Evolutionary conservation across 2,329 filamentous ascomycete species (phyloP).

Genomic region (Scedosporium boydii): DNA sequence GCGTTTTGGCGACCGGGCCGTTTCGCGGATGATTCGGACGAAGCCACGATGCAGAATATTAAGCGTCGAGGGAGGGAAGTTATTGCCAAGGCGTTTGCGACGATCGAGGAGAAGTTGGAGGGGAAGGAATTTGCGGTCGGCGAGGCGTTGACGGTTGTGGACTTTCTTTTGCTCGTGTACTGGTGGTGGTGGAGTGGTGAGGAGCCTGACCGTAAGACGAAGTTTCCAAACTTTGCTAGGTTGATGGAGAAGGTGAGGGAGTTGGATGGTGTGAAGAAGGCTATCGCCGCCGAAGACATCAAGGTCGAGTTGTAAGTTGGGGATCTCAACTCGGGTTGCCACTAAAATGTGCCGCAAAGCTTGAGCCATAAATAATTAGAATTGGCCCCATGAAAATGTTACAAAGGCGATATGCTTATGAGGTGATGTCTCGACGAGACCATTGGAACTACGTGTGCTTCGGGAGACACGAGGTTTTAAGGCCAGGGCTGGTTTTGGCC

Average conservation of each 20-base stretch:
- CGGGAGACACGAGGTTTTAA: no score
- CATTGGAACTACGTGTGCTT: no score
- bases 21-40: constrained; percentile 14
- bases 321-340: no score
- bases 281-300: no score
- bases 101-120: constrained; percentile 12
- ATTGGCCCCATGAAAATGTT: no score
- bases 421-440: no score
- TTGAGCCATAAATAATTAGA: no score
- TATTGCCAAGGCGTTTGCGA: constrained; percentile 9
- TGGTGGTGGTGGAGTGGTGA: constrained; percentile 12
- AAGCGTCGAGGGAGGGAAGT: constrained; percentile 8
- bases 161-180: constrained; percentile 14
- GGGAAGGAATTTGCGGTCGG: constrained; percentile 13
- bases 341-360: no score
- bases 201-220: constrained; percentile 2
- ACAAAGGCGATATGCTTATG: no score
- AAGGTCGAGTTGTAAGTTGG: no score
- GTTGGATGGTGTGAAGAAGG: constrained; percentile 9
- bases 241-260: constrained; percentile 10
- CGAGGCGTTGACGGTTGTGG: constrained; percentile 13
- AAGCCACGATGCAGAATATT: constrained; percentile 8
- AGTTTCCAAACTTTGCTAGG: constrained; percentile 10
- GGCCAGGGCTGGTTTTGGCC: no score
- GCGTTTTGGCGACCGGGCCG: constrained; percentile 16